phyloP scores from a whole-genome alignment of 352 stramenopile genomes.

The Globisporangium spinosum region DNA sequence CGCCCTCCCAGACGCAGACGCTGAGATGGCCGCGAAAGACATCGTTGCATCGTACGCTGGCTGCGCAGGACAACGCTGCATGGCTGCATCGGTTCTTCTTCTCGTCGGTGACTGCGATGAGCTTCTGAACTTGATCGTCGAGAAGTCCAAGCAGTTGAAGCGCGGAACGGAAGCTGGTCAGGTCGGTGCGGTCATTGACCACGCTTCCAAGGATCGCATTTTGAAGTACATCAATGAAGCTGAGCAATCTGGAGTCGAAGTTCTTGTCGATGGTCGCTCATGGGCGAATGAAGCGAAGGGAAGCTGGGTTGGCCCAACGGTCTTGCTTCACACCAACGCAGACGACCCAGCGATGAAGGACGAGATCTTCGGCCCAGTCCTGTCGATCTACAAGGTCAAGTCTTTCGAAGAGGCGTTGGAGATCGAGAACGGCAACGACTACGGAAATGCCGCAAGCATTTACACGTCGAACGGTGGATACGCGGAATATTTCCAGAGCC shows the following conservation, averaged over 20 bases:
- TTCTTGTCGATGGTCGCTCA: conserved; percentile 91
- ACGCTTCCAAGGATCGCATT: conserved; percentile 88
- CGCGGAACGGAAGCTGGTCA: conserved; percentile 89
- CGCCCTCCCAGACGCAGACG: conserved; percentile 92
- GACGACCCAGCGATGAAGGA: conserved; percentile 90
- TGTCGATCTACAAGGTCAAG: conserved; percentile 84
- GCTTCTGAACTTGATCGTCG: conserved; percentile 87
- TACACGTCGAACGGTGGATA: conserved; percentile 93
- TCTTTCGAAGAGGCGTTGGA: conserved; percentile 92
- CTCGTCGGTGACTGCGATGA: conserved; percentile 74
- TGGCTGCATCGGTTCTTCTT: conserved; percentile 95
- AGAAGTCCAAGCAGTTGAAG: conserved; percentile 83
- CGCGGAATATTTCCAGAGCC: conserved; percentile 92
- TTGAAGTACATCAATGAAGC: conserved; percentile 92
- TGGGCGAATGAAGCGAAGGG: conserved; percentile 62
- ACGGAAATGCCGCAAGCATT: conserved; percentile 96
- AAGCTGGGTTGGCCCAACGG: conserved; percentile 94
- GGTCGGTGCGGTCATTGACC: conserved; percentile 95
- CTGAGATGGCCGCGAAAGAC: conserved; percentile 90
- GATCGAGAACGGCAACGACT: conserved; percentile 96
- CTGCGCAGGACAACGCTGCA: conserved; percentile 95
- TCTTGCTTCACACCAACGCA: conserved; percentile 90
- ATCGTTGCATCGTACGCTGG: conserved; percentile 95
- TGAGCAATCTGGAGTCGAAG: conserved; percentile 71
- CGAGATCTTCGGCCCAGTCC: conserved; percentile 97